These are phyloP conservation scores for Rhizoclosmatium globosum DNA, from an alignment of 192 early-diverging fungal species.

Conservation along the genomic window DNA sequence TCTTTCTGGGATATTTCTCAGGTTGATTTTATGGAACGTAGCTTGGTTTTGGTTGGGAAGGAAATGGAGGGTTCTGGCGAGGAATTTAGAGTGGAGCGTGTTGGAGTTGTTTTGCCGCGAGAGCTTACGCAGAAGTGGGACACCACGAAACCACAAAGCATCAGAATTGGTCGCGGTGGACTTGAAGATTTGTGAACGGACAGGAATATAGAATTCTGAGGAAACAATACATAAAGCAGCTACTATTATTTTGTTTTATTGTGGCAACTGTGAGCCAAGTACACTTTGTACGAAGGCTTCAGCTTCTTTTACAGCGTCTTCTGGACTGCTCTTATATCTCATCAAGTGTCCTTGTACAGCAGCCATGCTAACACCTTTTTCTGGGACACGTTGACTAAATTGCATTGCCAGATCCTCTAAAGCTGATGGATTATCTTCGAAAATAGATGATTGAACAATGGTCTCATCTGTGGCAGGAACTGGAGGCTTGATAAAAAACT, in stretches of 20 bases:
- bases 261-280: not conserved
- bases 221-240: too few species aligned
- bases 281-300: slow-evolving; percentile 21
- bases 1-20: slow-evolving; percentile 2
- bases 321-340: slow-evolving; percentile 68
- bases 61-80: not conserved
- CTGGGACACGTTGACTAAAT: slow-evolving; percentile 64
- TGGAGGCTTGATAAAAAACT: slow-evolving; percentile 54
- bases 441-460: not conserved
- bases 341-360: slow-evolving; percentile 96
- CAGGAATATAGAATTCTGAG: not conserved
- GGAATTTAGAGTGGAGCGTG: not conserved
- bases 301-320: slow-evolving; percentile 35
- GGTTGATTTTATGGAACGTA: not conserved
- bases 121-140: not conserved
- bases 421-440: not conserved
- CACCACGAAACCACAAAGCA: not conserved
- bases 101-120: not conserved
- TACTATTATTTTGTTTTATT: too few species aligned
- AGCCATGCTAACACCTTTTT: slow-evolving; percentile 72
- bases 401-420: slow-evolving; percentile 58
- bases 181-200: not conserved
- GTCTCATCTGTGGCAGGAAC: not conserved
- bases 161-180: not conserved
- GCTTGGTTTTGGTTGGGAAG: not conserved